Evolutionary conservation across 495 filamentous ascomycete genomes (phyloP), one percentile per base, ranked within the genome.

Genomic region (Lichenothelia convexa): DNA sequence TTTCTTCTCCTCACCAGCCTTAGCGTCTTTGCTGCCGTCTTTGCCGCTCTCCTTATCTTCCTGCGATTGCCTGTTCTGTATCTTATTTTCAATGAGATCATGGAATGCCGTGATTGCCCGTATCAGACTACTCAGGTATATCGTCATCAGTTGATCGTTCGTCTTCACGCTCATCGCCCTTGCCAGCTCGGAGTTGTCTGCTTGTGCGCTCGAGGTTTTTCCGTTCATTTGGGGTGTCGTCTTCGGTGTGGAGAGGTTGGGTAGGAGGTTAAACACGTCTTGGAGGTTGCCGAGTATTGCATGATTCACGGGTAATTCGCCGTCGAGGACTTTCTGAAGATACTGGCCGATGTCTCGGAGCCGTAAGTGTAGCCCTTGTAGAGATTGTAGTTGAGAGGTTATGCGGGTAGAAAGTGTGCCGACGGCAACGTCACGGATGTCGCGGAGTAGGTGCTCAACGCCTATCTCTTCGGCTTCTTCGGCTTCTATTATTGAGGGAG

Each of bases 31-130:
- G 53, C 77, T 75, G 16, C 48, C 54, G 24, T 54, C 57, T 57
- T 79, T 76, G 67, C 78, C 79, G 37, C 70, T 71, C 45, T 94
- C 84, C 58, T 80, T 84, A 55, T 97, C 89, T 52, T 93, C 89
- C 58, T 91, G 83, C 54, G 87, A 81, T 61, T 93, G 87, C 48
- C 86, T 64, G 62, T 97, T 97, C 64, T 95, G 89, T 42, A 95
- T 93, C 75, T 97, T 97, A 62, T 97, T 97, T 67, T 97, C 89
- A 48, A 97, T 97, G 44, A 97, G 62, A 58, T 97, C 89, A 56
- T 97, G 89, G 74, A 95, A 97, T 11, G 89, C 91, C 5, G 89
- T 95, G 49, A 97, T 95, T 21, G 91, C 91, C 27, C 89, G 73
- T 60, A 97, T 94, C 62, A 97, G 62, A 59, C 80, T 89, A 58